A percentile compares a stretch with the other conserved stretches of the same genome.
These are phyloP conservation scores for Tricholoma saponaceum DNA, from an alignment of 768 basidiomycete species.

Conservation along the genomic window DNA sequence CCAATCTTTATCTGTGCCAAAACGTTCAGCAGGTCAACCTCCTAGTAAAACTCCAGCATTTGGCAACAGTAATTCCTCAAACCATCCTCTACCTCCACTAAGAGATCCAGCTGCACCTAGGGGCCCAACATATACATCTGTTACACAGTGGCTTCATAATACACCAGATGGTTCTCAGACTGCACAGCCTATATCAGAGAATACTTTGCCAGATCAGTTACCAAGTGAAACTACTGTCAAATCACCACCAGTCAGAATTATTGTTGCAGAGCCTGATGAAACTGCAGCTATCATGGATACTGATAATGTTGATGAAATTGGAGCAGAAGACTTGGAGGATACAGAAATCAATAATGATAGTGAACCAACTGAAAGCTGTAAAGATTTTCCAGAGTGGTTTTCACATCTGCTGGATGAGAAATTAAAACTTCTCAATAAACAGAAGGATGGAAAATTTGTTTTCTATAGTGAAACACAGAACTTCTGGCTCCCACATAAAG, in stretches of 20 bases:
- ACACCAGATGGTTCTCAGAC: background rate
- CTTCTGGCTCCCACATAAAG: constrained; percentile 1
- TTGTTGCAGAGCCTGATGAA: background rate
- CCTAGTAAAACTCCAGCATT: too few species aligned
- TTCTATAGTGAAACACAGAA: background rate
- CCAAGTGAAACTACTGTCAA: background rate
- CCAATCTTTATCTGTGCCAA: background rate
- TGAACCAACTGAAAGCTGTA: background rate
- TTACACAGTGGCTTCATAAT: background rate
- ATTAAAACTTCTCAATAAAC: background rate
- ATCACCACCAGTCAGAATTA: background rate
- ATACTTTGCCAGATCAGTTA: background rate
- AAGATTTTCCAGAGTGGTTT: background rate
- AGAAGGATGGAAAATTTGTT: background rate
- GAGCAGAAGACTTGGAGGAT: background rate
- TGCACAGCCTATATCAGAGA: background rate
- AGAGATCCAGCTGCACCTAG: background rate
- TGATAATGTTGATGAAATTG: background rate
- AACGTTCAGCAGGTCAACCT: too few species aligned
- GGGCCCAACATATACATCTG: background rate
- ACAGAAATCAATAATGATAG: background rate
- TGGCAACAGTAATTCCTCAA: background rate
- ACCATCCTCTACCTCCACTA: background rate
- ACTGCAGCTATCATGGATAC: background rate
- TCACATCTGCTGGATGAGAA: background rate